Percentiles rank a stretch among this genome's conserved stretches.
Evolutionary conservation across 2,329 filamentous ascomycete species (phyloP).

Genomic region (Phaeosphaeriaceae sp.): DNA sequence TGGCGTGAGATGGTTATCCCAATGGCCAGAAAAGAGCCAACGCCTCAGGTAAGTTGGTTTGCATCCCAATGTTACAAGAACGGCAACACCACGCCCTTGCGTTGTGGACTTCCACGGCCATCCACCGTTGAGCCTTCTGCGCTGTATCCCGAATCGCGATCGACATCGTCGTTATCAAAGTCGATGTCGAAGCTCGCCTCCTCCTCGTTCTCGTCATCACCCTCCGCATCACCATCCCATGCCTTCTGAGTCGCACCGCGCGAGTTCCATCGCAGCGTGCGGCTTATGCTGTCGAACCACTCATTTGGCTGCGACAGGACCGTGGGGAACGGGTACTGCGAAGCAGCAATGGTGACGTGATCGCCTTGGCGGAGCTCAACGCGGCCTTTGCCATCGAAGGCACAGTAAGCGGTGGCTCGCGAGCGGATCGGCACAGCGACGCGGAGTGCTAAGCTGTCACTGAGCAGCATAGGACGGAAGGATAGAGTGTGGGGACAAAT

Average conservation of each 20-base stretch:
- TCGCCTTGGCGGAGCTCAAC: conserved; percentile 93
- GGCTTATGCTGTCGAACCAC: conserved; percentile 95
- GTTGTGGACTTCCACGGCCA: conserved; percentile 41
- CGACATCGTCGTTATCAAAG: conserved; percentile 74
- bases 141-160: conserved; percentile 51
- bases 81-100: conserved; percentile 44
- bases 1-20: conserved; percentile 13
- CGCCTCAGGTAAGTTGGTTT: neutral
- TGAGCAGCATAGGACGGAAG: conserved; percentile 97
- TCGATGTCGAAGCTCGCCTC: conserved; percentile 89
- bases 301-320: conserved; percentile 88
- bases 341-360: conserved; percentile 94
- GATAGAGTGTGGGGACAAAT: conserved; percentile 97
- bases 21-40: conserved; percentile 2
- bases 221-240: conserved; percentile 62
- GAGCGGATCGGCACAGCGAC: conserved; percentile 85
- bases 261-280: conserved; percentile 94
- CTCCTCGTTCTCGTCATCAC: conserved; percentile 54
- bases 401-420: conserved; percentile 92
- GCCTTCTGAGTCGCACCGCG: conserved; percentile 90
- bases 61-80: conserved; percentile 23
- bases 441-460: conserved; percentile 89
- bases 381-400: conserved; percentile 96
- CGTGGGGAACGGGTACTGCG: conserved; percentile 95
- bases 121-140: conserved; percentile 47